These are phyloP conservation scores for Pleurotus tuber-regium DNA, from an alignment of 768 basidiomycete genomes.

Conservation along the genomic window DNA sequence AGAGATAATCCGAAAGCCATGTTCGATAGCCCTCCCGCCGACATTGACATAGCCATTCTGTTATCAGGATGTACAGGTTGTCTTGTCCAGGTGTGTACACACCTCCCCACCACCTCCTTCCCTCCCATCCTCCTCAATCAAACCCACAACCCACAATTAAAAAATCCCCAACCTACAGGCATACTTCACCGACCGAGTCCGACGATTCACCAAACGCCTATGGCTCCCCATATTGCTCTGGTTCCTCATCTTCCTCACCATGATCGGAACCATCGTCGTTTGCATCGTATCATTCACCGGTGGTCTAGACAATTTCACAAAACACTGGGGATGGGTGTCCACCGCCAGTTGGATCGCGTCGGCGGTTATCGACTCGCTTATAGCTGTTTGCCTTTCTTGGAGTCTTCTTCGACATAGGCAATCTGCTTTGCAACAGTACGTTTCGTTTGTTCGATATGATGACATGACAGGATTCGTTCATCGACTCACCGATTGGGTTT, in stretches of 20 bases:
- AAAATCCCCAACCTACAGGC: background rate
- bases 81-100: background rate
- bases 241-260: constrained; percentile 7
- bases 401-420: constrained; percentile 4
- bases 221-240: constrained; percentile 6
- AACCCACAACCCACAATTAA: background rate
- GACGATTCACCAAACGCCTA: constrained; percentile 3
- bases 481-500: background rate
- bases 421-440: constrained; percentile 5
- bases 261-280: constrained; percentile 7
- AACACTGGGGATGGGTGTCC: constrained; percentile 9
- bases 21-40: constrained; percentile 8
- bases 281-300: constrained; percentile 7
- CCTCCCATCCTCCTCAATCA: no score
- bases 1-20: constrained; percentile 9
- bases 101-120: background rate
- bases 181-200: constrained; percentile 5
- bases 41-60: constrained; percentile 5
- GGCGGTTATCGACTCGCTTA: constrained; percentile 4
- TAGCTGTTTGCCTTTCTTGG: constrained; percentile 4
- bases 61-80: constrained; percentile 3
- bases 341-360: constrained; percentile 6
- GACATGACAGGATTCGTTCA: background rate
- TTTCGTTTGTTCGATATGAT: background rate
- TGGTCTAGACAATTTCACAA: constrained; percentile 4